A percentile compares a stretch with the other conserved stretches of the same genome.
phyloP scores from a whole-genome alignment of 2,329 filamentous ascomycete genomes.

The Phyllosticta citribraziliensis region DNA sequence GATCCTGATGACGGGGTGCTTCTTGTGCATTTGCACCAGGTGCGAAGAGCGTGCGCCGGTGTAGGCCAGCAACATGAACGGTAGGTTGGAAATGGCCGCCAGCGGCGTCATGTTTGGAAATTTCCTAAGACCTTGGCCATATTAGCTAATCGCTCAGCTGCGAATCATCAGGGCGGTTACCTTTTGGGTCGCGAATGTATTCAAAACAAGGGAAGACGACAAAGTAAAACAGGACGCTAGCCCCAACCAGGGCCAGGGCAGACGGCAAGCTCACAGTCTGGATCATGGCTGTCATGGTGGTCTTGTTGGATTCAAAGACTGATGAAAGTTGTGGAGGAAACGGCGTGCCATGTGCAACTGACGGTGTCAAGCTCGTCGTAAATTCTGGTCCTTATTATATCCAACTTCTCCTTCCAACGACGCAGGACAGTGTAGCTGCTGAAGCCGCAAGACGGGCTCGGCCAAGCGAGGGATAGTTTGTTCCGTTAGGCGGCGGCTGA shows the following conservation, averaged over 20 bases:
- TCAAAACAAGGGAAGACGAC: slow-evolving; percentile 31
- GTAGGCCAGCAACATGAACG: slow-evolving; percentile 38
- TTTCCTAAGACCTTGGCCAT: slow-evolving; percentile 31
- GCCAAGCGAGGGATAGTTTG: not conserved
- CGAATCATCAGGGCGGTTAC: slow-evolving; percentile 8
- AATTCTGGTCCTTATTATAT: not conserved
- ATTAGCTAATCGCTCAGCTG: slow-evolving; percentile 1
- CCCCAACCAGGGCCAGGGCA: slow-evolving; percentile 19
- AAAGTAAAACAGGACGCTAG: slow-evolving; percentile 25
- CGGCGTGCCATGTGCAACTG: not conserved
- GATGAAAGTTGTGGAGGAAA: not conserved
- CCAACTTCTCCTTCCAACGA: not conserved
- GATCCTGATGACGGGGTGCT: slow-evolving; percentile 32
- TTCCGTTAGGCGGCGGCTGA: not conserved
- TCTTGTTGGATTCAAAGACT: not conserved
- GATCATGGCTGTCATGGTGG: not conserved
- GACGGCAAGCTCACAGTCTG: slow-evolving; percentile 12
- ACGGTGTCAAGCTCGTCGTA: no score
- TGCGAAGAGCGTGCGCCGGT: slow-evolving; percentile 35
- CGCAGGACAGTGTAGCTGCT: not conserved
- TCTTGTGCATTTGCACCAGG: slow-evolving; percentile 37
- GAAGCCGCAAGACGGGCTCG: not conserved
- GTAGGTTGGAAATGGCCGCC: slow-evolving; percentile 38
- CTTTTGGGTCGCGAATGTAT: slow-evolving; percentile 39
- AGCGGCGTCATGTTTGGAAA: slow-evolving; percentile 39